Conservation (phyloP, 768 basidiomycete species). For the Suillus placidus region DNA sequence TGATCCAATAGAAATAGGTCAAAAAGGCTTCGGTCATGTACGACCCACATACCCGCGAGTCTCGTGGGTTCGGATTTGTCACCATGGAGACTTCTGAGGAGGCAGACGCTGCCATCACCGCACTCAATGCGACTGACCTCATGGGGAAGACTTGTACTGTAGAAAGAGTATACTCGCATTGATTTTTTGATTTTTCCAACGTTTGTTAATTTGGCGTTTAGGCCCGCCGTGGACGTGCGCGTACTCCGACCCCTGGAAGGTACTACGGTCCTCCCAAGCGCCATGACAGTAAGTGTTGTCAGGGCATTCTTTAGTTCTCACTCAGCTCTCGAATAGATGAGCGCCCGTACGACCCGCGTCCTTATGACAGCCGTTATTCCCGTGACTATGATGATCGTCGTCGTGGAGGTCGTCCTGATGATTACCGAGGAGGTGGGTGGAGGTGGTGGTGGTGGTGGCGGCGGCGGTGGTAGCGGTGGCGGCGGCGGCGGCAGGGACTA, state of each 20-base stretch:
- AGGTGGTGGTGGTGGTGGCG: slow-evolving; percentile 39
- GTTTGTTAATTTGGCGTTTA: slow-evolving; percentile 31
- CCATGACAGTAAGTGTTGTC: slow-evolving; percentile 51
- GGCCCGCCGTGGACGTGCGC: slow-evolving; percentile 88
- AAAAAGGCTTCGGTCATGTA: slow-evolving; percentile 74
- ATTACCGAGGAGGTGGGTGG: slow-evolving; percentile 45
- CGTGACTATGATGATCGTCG: slow-evolving; percentile 62
- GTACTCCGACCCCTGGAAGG: slow-evolving; percentile 91
- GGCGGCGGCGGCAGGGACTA: slow-evolving; percentile 29
- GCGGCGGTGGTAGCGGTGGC: no score
- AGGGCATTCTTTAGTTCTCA: slow-evolving; percentile 10
- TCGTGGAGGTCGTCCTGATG: slow-evolving; percentile 47
- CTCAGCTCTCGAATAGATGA: slow-evolving; percentile 51
- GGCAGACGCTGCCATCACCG: slow-evolving; percentile 88
- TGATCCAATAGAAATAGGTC: slow-evolving; percentile 34
- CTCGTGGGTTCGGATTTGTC: slow-evolving; percentile 88
- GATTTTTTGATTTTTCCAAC: neutral
- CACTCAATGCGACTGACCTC: slow-evolving; percentile 79
- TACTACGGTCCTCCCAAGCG: slow-evolving; percentile 95
- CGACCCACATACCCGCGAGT: slow-evolving; percentile 70
- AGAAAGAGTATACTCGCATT: slow-evolving; percentile 65
- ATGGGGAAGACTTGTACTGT: slow-evolving; percentile 88
- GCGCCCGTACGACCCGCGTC: slow-evolving; percentile 89
- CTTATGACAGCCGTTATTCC: slow-evolving; percentile 86
- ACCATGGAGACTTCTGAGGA: slow-evolving; percentile 84